Percentiles rank a stretch among this genome's conserved stretches.
Evolutionary conservation across 345 rosid species (phyloP).

Genomic region (Hirschfeldia incana): DNA sequence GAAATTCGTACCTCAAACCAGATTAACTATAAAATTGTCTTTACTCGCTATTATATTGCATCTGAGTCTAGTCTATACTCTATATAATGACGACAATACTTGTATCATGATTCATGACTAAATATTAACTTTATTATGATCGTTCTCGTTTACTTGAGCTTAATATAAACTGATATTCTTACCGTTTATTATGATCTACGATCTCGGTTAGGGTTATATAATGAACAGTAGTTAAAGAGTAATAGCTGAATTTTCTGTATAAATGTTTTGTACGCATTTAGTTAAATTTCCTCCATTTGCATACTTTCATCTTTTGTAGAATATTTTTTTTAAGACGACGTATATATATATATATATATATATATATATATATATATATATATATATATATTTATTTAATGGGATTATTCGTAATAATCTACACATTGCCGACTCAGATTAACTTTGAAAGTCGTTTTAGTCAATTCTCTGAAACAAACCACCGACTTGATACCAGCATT

Average conservation of each 20-base stretch:
- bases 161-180: background rate
- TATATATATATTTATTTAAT: too few species aligned
- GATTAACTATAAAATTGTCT: constrained; percentile 24
- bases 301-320: constrained; percentile 26
- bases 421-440: constrained; percentile 33
- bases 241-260: background rate
- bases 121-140: too few species aligned
- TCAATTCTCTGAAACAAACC: constrained; percentile 29
- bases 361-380: too few species aligned
- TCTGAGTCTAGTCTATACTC: background rate
- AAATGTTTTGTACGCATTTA: background rate
- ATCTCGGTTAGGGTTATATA: background rate
- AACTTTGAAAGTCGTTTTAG: constrained; percentile 30
- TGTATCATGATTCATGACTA: too few species aligned
- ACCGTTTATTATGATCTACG: background rate
- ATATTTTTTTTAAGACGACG: too few species aligned
- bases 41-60: constrained; percentile 12
- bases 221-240: background rate
- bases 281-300: constrained; percentile 6
- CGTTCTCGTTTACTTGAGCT: background rate
- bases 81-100: background rate
- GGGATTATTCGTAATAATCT: constrained; percentile 29
- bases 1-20: background rate
- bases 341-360: too few species aligned
- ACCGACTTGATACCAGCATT: constrained; percentile 27